Evolutionary conservation across 73 alveolate species (phyloP), one percentile per base, ranked within the genome.

Genomic region (Paramecium pentaurelia): DNA sequence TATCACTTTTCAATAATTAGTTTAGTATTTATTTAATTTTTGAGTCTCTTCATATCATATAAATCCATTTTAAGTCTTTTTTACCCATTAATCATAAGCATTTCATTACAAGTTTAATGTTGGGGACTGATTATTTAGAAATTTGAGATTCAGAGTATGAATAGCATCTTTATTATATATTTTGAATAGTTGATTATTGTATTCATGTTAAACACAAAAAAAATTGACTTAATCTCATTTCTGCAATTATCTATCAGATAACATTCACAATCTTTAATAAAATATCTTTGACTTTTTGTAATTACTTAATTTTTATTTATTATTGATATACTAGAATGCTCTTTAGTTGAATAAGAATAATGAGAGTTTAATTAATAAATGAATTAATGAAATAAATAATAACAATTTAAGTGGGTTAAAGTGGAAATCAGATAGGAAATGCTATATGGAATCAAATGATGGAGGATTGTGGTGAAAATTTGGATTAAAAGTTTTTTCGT

Each of bases 341-440:
- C 30, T 64, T 28, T 64, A 25, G 4, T 64, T 64, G 27, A 28
- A 64, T 28, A 64, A 2, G 0, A 25, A 64, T 34, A 64, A 64
- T 32, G 84, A 28, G 47, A 64, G 32, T 54, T n/a, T 64, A 32
- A 64, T 64, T 64, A 32, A 4, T 64, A 64, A 28, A 64, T 64
- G 84, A 64, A 64, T 64, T 64, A 64, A 64, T 64, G 84, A 64
- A 64, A 64, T 64, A 64, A 64, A 64, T 64, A 64, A 30, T 64
- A 11, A 64, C 84, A 32, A 64, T 64, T 64, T 64, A 64, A 64
- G 84, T 64, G 28, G 84, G 84, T 3, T 64, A 64, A 64, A 32
- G 42, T 64, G 84, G 84, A 0, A 64, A 64, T 64, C 16, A 64
- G 12, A 34, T 64, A 12, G 84, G 84, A 32, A 64, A 64, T 64